Evolutionary conservation across 2,329 filamentous ascomycete genomes (phyloP), one percentile per base, ranked within the genome.

Genomic region (Ceratocystiopsis sp.): DNA sequence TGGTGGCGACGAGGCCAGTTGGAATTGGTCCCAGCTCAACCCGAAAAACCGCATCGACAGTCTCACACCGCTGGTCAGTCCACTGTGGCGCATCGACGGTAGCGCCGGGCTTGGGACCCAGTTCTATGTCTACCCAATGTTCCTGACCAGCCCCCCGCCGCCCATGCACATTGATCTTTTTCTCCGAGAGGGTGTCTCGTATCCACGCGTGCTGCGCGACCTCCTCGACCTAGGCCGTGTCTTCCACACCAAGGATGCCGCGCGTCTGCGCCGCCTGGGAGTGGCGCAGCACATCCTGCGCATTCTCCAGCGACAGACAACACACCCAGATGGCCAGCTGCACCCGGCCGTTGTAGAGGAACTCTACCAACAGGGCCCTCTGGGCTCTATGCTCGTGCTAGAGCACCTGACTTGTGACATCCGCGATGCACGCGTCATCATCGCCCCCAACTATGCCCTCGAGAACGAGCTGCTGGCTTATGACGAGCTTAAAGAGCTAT

Each of bases 11-110:
- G 37, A 18, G 29, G 41, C 37, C 33, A 32, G n/a, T 14, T 77
- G 73, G 73, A 53, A 57, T 13, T 47, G 54, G 3, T 76, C 72
- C 6, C 56, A 61, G 36, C 59, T 76, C 37, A 78, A 78, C 48
- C 73, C 73, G 9, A 74, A 72, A 54, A 77, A 75, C 51, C 65
- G 73, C 46, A 69, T 77, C 52, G 65, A 76, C 53, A 73, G 69
- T 48, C 64, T 78, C 15, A 63, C 61, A 3, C 55, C 60, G 9
- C 62, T 64, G 2, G 41, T 50, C 14, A 50, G 57, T 1, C 64
- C 71, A 2, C 55, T 70, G 9, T 78, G 73, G 73, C 64, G 69
- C 33, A 67, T 78, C 40, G 73, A 78, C 49, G 73, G 73, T 40
- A 71, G 66, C 50, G 68, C 69, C 18, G 68, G 65, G 16, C 61